phyloP scores from a whole-genome alignment of 345 rosid species.

The Turnera subulata region DNA sequence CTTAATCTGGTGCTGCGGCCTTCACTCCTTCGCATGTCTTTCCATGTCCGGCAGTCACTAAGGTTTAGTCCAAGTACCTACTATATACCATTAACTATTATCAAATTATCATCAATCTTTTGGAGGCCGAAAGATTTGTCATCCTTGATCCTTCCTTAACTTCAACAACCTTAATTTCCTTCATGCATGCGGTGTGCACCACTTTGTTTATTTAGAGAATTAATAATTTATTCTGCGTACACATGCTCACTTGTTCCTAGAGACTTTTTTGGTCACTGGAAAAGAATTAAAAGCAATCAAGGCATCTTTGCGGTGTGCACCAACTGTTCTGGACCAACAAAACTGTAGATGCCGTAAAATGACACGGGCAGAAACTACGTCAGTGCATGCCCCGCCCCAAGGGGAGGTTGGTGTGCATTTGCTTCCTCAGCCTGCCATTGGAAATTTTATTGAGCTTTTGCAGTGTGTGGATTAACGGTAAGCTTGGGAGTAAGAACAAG shows the following conservation, averaged over 20 bases:
- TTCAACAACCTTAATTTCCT: constrained; percentile 7
- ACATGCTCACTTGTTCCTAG: not conserved
- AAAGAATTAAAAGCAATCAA: too few species aligned
- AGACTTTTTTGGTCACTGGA: not conserved
- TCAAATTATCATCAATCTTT: too few species aligned
- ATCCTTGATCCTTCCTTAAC: too few species aligned
- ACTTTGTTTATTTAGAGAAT: not conserved
- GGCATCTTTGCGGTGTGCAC: too few species aligned
- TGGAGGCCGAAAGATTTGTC: too few species aligned
- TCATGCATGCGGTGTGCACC: constrained; percentile 1
- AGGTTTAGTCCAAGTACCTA: too few species aligned
- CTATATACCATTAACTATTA: too few species aligned
- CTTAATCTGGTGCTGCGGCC: too few species aligned
- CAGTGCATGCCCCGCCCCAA: constrained; percentile 51
- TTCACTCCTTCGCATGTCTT: too few species aligned
- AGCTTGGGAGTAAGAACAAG: too few species aligned
- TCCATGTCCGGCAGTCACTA: too few species aligned
- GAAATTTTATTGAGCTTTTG: constrained; percentile 44
- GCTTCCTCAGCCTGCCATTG: constrained; percentile 65
- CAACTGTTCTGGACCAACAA: constrained; percentile 34
- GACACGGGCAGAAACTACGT: constrained; percentile 6
- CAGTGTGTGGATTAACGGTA: constrained; percentile 25
- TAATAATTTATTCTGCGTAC: too few species aligned
- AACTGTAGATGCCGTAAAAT: constrained; percentile 9
- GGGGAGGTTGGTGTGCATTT: constrained; percentile 65